Percentiles rank a stretch among this genome's conserved stretches.
Evolutionary conservation across 2,329 filamentous ascomycete species (phyloP).

Genomic region (Fusarium veterinarium): DNA sequence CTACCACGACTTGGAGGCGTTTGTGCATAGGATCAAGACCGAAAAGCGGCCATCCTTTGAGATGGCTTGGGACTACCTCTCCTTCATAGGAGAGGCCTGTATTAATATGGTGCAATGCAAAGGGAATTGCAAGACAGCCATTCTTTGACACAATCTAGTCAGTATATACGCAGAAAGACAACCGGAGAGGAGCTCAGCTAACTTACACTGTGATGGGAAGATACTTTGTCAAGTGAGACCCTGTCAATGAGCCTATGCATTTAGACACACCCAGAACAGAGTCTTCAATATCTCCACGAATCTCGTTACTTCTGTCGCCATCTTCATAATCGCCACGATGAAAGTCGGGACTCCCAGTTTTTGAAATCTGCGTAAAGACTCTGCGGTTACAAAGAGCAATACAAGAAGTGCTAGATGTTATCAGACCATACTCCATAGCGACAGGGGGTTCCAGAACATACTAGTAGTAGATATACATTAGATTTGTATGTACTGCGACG

Average conservation of each 20-base stretch:
- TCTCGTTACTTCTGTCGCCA: not conserved
- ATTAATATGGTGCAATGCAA: not conserved
- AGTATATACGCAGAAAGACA: not conserved
- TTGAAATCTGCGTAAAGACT: not conserved
- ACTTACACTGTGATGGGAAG: not conserved
- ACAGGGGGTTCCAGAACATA: fast-evolving
- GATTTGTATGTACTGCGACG: not conserved
- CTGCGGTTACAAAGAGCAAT: not conserved
- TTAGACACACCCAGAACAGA: not conserved
- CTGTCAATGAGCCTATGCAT: not conserved
- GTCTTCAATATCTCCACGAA: not conserved
- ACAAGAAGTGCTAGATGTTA: not conserved
- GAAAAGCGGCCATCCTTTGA: fast-evolving
- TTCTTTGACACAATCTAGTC: fast-evolving
- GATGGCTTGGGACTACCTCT: fast-evolving
- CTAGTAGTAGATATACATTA: not conserved
- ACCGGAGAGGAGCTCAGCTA: too few species aligned
- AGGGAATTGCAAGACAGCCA: not conserved
- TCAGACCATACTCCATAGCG: fast-evolving
- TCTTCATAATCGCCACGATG: fast-evolving
- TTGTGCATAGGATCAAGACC: fast-evolving
- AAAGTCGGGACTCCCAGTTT: not conserved
- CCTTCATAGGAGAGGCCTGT: not conserved
- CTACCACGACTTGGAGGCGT: not conserved
- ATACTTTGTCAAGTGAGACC: not conserved